These are phyloP conservation scores for Ramaria sp. DNA, from an alignment of 768 basidiomycete species.

Conservation along the genomic window DNA sequence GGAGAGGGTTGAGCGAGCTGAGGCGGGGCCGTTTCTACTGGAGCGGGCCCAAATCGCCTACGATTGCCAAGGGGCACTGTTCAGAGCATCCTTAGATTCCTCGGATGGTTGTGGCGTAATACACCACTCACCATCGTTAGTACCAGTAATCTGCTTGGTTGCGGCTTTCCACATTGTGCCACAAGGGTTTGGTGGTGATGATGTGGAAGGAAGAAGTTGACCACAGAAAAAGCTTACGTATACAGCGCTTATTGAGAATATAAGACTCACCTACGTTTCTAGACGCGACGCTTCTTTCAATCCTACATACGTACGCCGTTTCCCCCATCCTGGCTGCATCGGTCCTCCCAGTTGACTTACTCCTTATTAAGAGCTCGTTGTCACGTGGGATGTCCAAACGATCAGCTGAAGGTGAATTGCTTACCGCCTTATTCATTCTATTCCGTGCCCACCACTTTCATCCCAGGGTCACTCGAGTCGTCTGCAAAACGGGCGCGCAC, in stretches of 20 bases:
- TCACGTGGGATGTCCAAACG: constrained; percentile 22
- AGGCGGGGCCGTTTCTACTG: constrained; percentile 76
- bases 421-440: background rate
- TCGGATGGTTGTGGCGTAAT: constrained; percentile 1
- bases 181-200: constrained; percentile 14
- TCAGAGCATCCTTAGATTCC: constrained; percentile 13
- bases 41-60: constrained; percentile 85
- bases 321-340: too few species aligned
- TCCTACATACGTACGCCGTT: too few species aligned
- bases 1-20: constrained; percentile 83
- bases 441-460: background rate
- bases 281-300: too few species aligned
- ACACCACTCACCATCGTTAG: constrained; percentile 73
- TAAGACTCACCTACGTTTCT: too few species aligned
- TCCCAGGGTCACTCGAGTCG: background rate
- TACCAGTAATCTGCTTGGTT: constrained; percentile 82
- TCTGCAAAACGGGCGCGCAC: constrained; percentile 6
- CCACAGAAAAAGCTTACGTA: background rate
- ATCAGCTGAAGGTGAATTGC: constrained; percentile 26
- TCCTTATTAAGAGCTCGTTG: too few species aligned
- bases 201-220: constrained; percentile 67
- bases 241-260: background rate
- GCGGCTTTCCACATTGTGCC: constrained; percentile 76
- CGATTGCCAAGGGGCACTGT: constrained; percentile 75
- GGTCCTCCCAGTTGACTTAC: too few species aligned